Evolutionary conservation across 2,329 filamentous ascomycete genomes (phyloP), one percentile per base, ranked within the genome.

Genomic region (Neonectria magnoliae): DNA sequence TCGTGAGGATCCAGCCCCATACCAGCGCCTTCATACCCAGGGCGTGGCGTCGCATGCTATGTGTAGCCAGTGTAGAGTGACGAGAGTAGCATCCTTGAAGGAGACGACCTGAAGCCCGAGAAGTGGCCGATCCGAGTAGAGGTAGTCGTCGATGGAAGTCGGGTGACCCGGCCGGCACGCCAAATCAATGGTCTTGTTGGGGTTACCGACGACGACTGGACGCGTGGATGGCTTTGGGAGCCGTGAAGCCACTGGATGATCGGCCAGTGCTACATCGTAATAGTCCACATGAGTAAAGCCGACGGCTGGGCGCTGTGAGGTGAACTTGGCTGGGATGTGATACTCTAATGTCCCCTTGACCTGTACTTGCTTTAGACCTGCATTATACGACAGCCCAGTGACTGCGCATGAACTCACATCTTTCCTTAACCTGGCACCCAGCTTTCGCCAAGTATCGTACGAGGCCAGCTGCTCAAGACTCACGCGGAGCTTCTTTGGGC

Each of bases 391-490:
- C 22, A 11, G 38, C 38, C 10, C 5, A 18, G 33, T 16, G 14
- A 6, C 14, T 16, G 29, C 2, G 41, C 41, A 22, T 51, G 4
- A 45, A 41, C 63, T 63, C 22, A 65, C 63, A 29, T 59, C 53
- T 31, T 63, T 65, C 50, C 60, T 63, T 22, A 63, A 20, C 22
- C 59, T 55, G 13, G 38, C 63, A 10, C 54, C 63, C 4, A 65
- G 60, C 38, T 63, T 65, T 38, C 22, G 50, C 60, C 63, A 65
- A 5, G 55, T 59, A 4, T 27, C 11, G 10, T 57, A 38, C 3
- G 54, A 56, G 22, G 63, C 54, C 2, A 66, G 53, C 7, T n/a
- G n/a, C 47, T 64, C 64, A 13, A 64, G 64, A 18, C 53, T 57
- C 13, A 27, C 22, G 9, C 64, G 61, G n/a, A 64, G 61, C 57